phyloP scores from a whole-genome alignment of 1,139 yeast species.

The Blastobotrys ciferrii region DNA sequence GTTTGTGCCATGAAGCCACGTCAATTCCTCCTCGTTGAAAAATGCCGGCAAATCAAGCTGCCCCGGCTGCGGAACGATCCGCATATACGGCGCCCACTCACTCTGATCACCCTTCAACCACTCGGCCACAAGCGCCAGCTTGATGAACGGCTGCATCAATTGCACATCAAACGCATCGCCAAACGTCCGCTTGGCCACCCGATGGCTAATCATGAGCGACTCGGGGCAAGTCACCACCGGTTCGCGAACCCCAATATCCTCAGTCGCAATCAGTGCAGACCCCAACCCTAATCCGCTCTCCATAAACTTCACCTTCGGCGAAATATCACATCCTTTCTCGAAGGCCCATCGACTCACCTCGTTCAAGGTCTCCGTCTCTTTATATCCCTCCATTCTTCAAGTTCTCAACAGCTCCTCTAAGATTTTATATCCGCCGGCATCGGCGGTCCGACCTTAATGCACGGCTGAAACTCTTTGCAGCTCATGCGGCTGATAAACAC shows the following conservation, averaged over 20 bases:
- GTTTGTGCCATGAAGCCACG: conserved; percentile 61
- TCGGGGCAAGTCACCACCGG: conserved; percentile 29
- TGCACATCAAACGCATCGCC: conserved; percentile 13
- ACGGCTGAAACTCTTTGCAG: no score
- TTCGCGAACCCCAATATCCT: conserved; percentile 21
- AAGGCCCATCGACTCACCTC: conserved; percentile 17
- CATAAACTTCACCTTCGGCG: conserved; percentile 13
- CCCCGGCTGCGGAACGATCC: conserved; percentile 52
- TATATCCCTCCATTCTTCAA: neutral
- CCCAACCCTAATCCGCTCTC: conserved; percentile 21
- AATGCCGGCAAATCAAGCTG: conserved; percentile 59
- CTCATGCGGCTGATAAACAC: no score
- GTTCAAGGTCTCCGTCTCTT: conserved; percentile 4
- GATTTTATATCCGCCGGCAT: neutral
- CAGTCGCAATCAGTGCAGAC: conserved; percentile 25
- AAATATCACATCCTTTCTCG: conserved; percentile 13
- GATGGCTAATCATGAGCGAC: conserved; percentile 29
- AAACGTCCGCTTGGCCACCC: conserved; percentile 23
- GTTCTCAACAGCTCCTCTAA: neutral
- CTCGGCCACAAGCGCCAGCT: conserved; percentile 28
- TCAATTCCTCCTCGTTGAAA: conserved; percentile 55
- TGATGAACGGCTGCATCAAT: conserved; percentile 24
- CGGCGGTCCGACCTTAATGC: neutral
- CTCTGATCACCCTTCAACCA: conserved; percentile 22
- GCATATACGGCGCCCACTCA: conserved; percentile 49